Percentiles rank a stretch among this genome's conserved stretches.
Evolutionary conservation across 768 basidiomycete species (phyloP).

Genomic region (Termitomyces sp.): DNA sequence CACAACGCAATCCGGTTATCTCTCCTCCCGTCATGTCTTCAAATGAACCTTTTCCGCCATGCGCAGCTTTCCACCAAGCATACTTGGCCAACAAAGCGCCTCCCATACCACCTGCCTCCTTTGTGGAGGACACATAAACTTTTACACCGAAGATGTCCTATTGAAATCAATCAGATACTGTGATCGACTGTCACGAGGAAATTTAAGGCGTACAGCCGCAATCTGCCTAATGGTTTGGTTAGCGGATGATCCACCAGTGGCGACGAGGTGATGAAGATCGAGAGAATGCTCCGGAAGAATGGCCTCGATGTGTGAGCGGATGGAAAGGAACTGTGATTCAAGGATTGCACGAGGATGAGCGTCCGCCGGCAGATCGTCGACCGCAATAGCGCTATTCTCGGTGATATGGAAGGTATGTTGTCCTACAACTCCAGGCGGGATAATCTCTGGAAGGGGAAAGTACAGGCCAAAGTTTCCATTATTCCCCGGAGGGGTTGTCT

Average conservation of each 20-base stretch:
- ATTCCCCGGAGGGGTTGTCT: conserved; percentile 49
- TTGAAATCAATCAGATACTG: not conserved
- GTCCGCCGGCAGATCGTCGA: conserved; percentile 34
- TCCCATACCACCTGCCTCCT: conserved; percentile 69
- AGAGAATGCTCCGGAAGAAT: conserved; percentile 59
- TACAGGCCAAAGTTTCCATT: conserved; percentile 65
- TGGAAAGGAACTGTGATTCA: conserved; percentile 82
- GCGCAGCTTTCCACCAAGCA: conserved; percentile 56
- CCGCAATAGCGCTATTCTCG: conserved; percentile 17
- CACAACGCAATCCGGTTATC: conserved; percentile 50
- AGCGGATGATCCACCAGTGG: conserved; percentile 75
- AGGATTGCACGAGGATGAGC: conserved; percentile 73
- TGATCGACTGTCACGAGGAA: not conserved
- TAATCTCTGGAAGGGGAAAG: conserved; percentile 84
- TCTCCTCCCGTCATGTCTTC: conserved; percentile 59
- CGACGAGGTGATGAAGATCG: conserved; percentile 59
- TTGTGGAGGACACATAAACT: conserved; percentile 61
- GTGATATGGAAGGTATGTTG: conserved; percentile 52
- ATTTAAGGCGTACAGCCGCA: conserved; percentile 44
- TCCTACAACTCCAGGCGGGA: conserved; percentile 74
- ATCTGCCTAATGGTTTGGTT: conserved; percentile 71
- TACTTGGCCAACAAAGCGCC: conserved; percentile 70
- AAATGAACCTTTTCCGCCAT: conserved; percentile 43
- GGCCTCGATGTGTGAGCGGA: conserved; percentile 62
- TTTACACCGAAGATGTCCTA: conserved; percentile 74